phyloP scores from a whole-genome alignment of 768 basidiomycete genomes.

The Lentinula edodes region DNA sequence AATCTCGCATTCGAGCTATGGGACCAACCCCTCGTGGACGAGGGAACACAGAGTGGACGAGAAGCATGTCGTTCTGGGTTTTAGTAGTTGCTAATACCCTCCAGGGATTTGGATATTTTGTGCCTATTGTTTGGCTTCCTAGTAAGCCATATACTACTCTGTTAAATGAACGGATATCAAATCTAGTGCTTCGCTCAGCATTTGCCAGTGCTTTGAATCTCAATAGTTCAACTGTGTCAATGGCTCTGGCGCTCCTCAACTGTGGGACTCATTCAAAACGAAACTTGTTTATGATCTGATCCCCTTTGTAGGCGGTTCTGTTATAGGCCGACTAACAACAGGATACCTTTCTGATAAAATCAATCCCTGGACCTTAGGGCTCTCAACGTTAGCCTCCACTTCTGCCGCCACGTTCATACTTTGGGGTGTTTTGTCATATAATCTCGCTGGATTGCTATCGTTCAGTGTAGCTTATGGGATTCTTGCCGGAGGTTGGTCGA shows the following conservation, averaged over 20 bases:
- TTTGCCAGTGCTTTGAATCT: conserved; percentile 17
- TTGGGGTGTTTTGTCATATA: conserved; percentile 21
- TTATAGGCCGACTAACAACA: conserved; percentile 16
- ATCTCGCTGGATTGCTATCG: conserved; percentile 18
- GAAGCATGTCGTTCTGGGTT: conserved; percentile 18
- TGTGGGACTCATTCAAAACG: not conserved
- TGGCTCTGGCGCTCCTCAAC: conserved; percentile 18
- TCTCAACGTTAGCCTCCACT: conserved; percentile 12
- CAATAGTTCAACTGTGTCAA: conserved; percentile 11
- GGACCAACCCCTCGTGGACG: conserved; percentile 14
- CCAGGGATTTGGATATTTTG: conserved; percentile 22
- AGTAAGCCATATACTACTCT: conserved; percentile 11
- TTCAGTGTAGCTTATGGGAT: conserved; percentile 23
- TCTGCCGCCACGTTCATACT: conserved; percentile 23
- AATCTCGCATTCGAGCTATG: conserved; percentile 4
- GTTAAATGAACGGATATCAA: no score
- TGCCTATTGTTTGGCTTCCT: conserved; percentile 21
- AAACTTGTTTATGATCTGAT: not conserved
- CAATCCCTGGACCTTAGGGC: conserved; percentile 18
- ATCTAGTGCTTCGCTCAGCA: conserved; percentile 6
- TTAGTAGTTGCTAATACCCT: conserved; percentile 17
- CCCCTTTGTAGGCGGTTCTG: conserved; percentile 12
- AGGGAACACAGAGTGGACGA: conserved; percentile 13
- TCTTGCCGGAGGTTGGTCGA: conserved; percentile 25
- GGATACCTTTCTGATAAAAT: conserved; percentile 21